A percentile compares a stretch with the other conserved stretches of the same genome.
Conservation (phyloP, 2,329 filamentous ascomycete species). For the Colletotrichum truncatum region DNA sequence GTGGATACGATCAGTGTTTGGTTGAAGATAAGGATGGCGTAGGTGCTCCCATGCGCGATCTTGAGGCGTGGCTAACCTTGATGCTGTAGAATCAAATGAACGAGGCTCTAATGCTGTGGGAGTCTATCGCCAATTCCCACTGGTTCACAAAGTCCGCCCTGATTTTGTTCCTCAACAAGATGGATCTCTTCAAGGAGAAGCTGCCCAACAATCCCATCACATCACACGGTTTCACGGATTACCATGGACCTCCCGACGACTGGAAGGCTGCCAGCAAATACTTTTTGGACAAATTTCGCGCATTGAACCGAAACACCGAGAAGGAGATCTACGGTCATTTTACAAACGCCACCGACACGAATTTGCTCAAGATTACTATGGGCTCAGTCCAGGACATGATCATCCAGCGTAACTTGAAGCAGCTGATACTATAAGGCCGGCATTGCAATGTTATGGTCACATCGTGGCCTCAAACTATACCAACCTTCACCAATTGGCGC, state of each 20-base stretch:
- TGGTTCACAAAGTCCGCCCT: slow-evolving; percentile 86
- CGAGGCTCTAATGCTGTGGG: slow-evolving; percentile 87
- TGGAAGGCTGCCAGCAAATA: slow-evolving; percentile 81
- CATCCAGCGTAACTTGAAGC: slow-evolving; percentile 84
- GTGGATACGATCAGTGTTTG: slow-evolving; percentile 94
- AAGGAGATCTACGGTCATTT: slow-evolving; percentile 73
- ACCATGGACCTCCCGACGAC: slow-evolving; percentile 75
- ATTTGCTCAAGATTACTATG: slow-evolving; percentile 87
- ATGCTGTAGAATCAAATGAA: slow-evolving; percentile 83
- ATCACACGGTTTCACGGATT: slow-evolving; percentile 81
- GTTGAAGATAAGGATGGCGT: slow-evolving; percentile 97
- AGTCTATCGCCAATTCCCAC: slow-evolving; percentile 85
- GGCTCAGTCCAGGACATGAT: slow-evolving; percentile 88
- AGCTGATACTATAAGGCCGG: slow-evolving; percentile 71
- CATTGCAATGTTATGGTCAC: slow-evolving; percentile 8
- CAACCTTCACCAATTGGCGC: not conserved
- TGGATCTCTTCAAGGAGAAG: slow-evolving; percentile 85
- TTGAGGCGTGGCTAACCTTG: slow-evolving; percentile 31
- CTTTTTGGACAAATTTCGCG: slow-evolving; percentile 83
- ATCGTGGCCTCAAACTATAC: not conserved
- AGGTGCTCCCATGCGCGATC: slow-evolving; percentile 48
- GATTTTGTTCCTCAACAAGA: slow-evolving; percentile 89
- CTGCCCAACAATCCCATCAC: slow-evolving; percentile 75
- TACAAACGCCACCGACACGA: slow-evolving; percentile 72
- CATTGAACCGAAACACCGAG: slow-evolving; percentile 75